A percentile compares a stretch with the other conserved stretches of the same genome.
Conservation (phyloP, 1,284 basidiomycete genomes). For the Pyrrhoderma noxium region DNA sequence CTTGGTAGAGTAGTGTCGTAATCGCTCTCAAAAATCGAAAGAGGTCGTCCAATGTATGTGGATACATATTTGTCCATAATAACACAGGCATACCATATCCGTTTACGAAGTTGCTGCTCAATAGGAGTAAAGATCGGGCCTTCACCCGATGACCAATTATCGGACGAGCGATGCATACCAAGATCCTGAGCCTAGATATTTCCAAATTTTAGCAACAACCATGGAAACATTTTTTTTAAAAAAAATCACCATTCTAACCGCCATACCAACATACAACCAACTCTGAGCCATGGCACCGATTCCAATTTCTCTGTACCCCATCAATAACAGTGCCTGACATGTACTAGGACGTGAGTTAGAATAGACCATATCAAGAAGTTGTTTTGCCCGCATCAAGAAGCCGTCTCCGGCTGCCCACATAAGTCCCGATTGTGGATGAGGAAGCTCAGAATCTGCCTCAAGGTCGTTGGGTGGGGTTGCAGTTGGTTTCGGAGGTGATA, state of each 20-base stretch:
- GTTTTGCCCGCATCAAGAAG: constrained; percentile 64
- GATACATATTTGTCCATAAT: constrained; percentile 77
- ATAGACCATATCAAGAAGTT: constrained; percentile 59
- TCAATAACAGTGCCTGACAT: constrained; percentile 69
- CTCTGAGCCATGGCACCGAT: constrained; percentile 84
- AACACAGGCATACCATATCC: constrained; percentile 79
- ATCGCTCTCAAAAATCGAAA: constrained; percentile 74
- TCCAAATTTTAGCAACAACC: not conserved
- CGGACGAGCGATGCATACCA: constrained; percentile 76
- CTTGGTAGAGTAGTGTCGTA: constrained; percentile 71
- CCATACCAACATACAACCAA: constrained; percentile 78
- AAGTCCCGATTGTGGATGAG: constrained; percentile 40
- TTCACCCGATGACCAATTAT: constrained; percentile 59
- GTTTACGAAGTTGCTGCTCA: constrained; percentile 66
- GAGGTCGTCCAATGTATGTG: constrained; percentile 72
- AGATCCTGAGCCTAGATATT: constrained; percentile 67
- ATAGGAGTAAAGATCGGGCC: constrained; percentile 52
- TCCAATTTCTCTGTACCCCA: constrained; percentile 78
- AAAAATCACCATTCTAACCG: constrained; percentile 57
- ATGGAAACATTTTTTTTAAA: not conserved
- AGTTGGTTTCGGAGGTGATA: no score
- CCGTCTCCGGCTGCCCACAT: constrained; percentile 81
- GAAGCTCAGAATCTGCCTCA: constrained; percentile 23
- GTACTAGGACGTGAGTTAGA: constrained; percentile 60
- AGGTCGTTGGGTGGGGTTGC: not conserved